Percentiles rank a stretch among this genome's conserved stretches.
phyloP scores from a whole-genome alignment of 1,284 basidiomycete genomes.

The Chiua sp. region DNA sequence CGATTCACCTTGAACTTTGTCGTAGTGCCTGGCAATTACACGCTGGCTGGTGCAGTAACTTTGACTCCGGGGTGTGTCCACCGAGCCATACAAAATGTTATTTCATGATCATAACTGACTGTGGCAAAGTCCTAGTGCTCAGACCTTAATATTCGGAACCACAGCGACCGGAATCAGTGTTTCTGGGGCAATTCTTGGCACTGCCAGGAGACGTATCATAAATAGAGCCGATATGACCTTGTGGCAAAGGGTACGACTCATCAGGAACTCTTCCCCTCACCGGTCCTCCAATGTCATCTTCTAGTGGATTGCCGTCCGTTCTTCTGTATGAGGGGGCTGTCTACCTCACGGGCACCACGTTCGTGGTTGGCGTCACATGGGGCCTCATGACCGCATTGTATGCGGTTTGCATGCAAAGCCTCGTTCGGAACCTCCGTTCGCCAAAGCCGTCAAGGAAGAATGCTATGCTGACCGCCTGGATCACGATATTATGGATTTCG shows the following conservation, averaged over 20 bases:
- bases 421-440: background rate
- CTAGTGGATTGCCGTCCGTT: background rate
- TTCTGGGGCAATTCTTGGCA: background rate
- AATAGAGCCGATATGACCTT: background rate
- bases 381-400: slow-evolving; percentile 1
- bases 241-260: background rate
- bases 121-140: background rate
- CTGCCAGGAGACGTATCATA: background rate
- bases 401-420: background rate
- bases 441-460: background rate
- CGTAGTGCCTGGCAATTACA: too few relatives aligned
- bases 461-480: background rate
- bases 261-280: background rate
- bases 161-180: background rate
- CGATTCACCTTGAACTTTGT: background rate
- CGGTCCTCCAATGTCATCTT: background rate
- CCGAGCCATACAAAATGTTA: background rate
- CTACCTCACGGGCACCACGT: background rate
- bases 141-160: background rate
- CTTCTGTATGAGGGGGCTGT: background rate
- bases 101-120: background rate
- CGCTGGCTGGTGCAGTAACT: too few relatives aligned
- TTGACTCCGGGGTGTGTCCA: background rate
- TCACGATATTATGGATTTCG: slow-evolving; percentile 1
- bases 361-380: background rate